Evolutionary conservation across 1,139 yeast genomes (phyloP), one percentile per base, ranked within the genome.

Genomic region (Debaryomycetaceae sp.): DNA sequence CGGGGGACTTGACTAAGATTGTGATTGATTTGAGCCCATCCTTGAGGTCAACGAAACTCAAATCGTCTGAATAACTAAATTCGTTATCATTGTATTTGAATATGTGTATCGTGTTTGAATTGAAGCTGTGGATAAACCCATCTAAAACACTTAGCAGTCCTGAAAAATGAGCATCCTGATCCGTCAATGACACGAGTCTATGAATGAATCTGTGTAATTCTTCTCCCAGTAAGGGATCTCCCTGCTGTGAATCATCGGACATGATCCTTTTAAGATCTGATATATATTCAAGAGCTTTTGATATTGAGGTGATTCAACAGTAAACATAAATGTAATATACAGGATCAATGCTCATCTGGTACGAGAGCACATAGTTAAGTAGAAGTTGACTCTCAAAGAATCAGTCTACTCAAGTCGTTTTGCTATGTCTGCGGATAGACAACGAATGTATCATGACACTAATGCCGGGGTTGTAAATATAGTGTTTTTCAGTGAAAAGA

Each of bases 1-100:
- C 76, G 36, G 66, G 69, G 7, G 68, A 69, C 51, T 81, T 81
- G 40, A 80, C 69, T 22, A 80, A 49, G 1, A 76, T 78, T 14
- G 71, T 42, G 41, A 60, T 48, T 22, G 58, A 49, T 2, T 14
- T 38, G 34, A 54, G 39, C 6, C 36, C 35, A 8, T 43, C 46
- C 23, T 44, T 27, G 17, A 43, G 36, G 14, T 42, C 51, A 5
- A 47, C 31, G 22, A 37, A 38, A 9, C 40, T 43, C 14, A 50
- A 39, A 23, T 51, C 54, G 22, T 46, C 47, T 34, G 38, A 44
- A 24, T 49, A 42, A 14, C 31, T 38, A 24, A 45, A 42, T 9
- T 41, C 40, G 13, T 31, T 34, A 9, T 40, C 40, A 11, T 17
- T 27, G 17, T 31, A 38, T 35, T 51, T 50, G 5, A 51, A 36